Percentiles rank a stretch among this genome's conserved stretches.
Conservation (phyloP, 2,329 filamentous ascomycete species). For the Monosporascus sp. region DNA sequence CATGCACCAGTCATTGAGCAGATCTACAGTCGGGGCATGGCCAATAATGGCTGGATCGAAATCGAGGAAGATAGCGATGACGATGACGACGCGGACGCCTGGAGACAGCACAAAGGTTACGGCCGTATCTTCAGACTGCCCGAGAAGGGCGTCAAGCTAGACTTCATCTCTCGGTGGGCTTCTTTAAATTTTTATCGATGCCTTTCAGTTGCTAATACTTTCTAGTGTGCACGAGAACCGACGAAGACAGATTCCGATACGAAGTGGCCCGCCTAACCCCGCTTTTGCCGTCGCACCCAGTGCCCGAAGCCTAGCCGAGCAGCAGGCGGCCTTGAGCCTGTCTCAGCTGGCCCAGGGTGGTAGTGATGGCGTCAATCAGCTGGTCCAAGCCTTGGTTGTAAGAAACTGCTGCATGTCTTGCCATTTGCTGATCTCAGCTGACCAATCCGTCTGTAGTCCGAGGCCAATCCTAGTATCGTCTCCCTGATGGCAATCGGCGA, state of each 20-base stretch:
- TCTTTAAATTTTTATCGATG: background rate
- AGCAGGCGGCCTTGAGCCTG: constrained; percentile 62
- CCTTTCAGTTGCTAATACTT: constrained; percentile 8
- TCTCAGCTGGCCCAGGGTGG: constrained; percentile 48
- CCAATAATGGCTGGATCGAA: constrained; percentile 68
- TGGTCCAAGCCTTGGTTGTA: constrained; percentile 59
- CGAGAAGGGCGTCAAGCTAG: constrained; percentile 59
- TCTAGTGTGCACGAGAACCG: constrained; percentile 25
- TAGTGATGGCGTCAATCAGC: constrained; percentile 43
- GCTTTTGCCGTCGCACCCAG: constrained; percentile 28
- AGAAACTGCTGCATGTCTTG: constrained; percentile 28
- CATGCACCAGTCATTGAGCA: constrained; percentile 46
- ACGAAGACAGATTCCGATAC: constrained; percentile 16
- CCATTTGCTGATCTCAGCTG: background rate
- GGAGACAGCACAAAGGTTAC: constrained; percentile 54
- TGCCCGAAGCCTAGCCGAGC: constrained; percentile 49
- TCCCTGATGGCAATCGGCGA: constrained; percentile 44
- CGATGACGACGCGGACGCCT: constrained; percentile 43
- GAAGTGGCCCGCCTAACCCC: constrained; percentile 8
- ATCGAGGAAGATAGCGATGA: constrained; percentile 56
- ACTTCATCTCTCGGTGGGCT: constrained; percentile 64
- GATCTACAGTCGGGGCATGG: constrained; percentile 55
- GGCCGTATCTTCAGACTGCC: constrained; percentile 62
- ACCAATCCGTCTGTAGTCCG: constrained; percentile 26
- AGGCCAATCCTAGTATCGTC: constrained; percentile 40